Evolutionary conservation across 306 rosid genomes (phyloP).

Genomic region (Pyrus pyrifolia): DNA sequence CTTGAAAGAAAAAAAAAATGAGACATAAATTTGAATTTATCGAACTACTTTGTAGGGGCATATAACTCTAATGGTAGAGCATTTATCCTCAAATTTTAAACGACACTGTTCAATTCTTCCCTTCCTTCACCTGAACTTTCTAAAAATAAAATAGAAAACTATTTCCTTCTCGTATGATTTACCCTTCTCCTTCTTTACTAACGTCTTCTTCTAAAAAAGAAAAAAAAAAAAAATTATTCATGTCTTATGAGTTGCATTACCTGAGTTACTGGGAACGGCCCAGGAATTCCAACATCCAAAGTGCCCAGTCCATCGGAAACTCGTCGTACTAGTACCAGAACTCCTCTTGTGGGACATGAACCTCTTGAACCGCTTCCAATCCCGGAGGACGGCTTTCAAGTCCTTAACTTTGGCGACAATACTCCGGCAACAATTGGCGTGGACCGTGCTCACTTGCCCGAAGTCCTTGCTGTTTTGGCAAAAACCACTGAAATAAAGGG

Average conservation of each 20-base stretch:
- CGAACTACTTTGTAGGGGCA: neutral
- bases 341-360: neutral
- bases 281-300: conserved; percentile 47
- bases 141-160: neutral
- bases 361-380: conserved; percentile 63
- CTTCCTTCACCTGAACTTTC: neutral
- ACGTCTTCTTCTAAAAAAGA: too few species aligned
- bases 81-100: neutral
- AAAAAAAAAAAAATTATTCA: neutral
- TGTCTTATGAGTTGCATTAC: neutral
- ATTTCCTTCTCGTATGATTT: neutral
- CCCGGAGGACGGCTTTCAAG: conserved; percentile 31
- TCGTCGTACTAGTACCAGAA: conserved; percentile 1
- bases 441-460: conserved; percentile 47
- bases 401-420: conserved; percentile 56
- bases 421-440: conserved; percentile 75
- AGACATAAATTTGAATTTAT: neutral
- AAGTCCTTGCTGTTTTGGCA: conserved; percentile 68
- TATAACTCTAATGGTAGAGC: neutral
- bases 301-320: conserved; percentile 40
- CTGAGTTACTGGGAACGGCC: conserved; percentile 1
- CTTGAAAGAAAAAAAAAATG: neutral
- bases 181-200: neutral
- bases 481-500: conserved; percentile 74
- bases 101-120: neutral